phyloP scores from a whole-genome alignment of 208 protist genomes.

The Strigomonas culicis region DNA sequence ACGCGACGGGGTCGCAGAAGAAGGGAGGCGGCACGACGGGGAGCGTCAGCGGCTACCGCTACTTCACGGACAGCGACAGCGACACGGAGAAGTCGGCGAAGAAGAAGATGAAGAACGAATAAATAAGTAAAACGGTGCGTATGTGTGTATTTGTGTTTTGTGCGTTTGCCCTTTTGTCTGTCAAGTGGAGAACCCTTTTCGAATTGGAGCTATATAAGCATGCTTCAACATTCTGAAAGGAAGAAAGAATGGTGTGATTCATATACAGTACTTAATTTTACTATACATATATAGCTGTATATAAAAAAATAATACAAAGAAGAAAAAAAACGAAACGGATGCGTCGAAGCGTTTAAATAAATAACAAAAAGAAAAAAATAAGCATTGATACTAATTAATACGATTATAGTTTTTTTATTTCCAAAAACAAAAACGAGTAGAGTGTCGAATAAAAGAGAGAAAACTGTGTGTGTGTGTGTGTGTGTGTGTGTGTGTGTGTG shows the following conservation, averaged over 20 bases:
- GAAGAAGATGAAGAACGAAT: conserved; percentile 12
- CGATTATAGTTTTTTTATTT: not conserved
- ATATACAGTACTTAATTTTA: not conserved
- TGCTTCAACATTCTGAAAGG: not conserved
- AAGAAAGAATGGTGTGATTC: not conserved
- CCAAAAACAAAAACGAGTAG: not conserved
- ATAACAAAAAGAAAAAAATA: not conserved
- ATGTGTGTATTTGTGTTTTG: no score
- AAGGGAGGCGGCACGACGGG: conserved; percentile 38
- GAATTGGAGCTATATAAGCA: not conserved
- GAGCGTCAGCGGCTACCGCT: conserved; percentile 2
- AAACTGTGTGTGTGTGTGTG: conserved; percentile 1
- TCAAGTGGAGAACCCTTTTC: not conserved
- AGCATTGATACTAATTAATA: not conserved
- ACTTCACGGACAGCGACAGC: conserved; percentile 20
- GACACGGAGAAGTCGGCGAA: conserved; percentile 22
- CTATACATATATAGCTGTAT: not conserved
- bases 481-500: not conserved
- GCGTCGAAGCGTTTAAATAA: not conserved
- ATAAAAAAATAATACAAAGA: conserved; percentile 7
- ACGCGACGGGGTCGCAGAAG: conserved; percentile 7
- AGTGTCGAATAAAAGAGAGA: not conserved
- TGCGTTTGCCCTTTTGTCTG: conserved; percentile 1
- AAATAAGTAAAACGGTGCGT: not conserved
- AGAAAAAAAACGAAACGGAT: conserved; percentile 5